phyloP scores from a whole-genome alignment of 495 filamentous ascomycete genomes.

The Penicillium coffeae region DNA sequence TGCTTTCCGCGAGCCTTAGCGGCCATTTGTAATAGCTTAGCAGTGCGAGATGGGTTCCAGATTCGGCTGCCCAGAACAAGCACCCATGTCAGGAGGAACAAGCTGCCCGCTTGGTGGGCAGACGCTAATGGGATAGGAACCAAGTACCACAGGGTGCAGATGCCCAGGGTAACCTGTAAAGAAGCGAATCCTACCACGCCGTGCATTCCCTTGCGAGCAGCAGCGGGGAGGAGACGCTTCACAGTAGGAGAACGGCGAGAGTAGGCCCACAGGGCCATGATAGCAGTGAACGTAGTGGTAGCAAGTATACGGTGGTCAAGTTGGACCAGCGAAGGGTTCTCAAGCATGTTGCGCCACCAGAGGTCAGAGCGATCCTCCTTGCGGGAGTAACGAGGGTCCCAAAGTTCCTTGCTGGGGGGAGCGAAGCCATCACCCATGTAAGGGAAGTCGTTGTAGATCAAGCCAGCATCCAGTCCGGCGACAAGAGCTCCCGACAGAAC shows the following conservation, averaged over 20 bases:
- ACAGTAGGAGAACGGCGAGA: constrained; percentile 59
- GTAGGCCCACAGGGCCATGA: constrained; percentile 75
- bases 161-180: constrained; percentile 79
- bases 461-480: constrained; percentile 88
- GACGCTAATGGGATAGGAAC: constrained; percentile 86
- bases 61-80: constrained; percentile 68
- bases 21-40: constrained; percentile 46
- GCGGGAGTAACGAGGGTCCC: constrained; percentile 80
- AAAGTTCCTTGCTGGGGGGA: constrained; percentile 78
- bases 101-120: constrained; percentile 85
- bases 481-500: constrained; percentile 92
- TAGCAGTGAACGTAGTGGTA: constrained; percentile 77
- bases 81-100: constrained; percentile 79
- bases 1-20: constrained; percentile 34
- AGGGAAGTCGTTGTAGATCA: constrained; percentile 98
- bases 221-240: constrained; percentile 57
- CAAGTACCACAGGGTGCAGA: constrained; percentile 86
- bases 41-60: constrained; percentile 50
- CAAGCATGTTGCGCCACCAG: constrained; percentile 94
- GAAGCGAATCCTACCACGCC: constrained; percentile 80
- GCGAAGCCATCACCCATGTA: constrained; percentile 82
- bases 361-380: constrained; percentile 71
- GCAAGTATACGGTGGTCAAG: constrained; percentile 93
- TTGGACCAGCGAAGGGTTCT: constrained; percentile 93
- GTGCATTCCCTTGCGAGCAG: constrained; percentile 65